Conservation (phyloP, 441 rosid species). For the Arabidopsis lyrata region DNA sequence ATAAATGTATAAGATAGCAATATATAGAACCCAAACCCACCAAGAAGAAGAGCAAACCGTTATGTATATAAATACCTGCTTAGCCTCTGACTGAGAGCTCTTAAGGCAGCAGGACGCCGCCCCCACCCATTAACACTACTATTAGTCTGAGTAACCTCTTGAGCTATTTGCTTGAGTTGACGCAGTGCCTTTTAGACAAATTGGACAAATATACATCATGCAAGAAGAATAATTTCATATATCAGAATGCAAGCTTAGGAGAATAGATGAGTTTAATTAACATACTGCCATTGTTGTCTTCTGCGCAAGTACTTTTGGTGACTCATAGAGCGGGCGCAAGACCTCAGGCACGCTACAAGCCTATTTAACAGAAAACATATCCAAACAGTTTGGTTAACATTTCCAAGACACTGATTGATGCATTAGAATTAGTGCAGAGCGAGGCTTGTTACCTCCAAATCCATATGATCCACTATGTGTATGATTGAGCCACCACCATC, state of each 20-base stretch:
- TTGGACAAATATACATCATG: constrained; percentile 8
- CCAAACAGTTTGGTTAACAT: constrained; percentile 14
- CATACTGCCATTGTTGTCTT: constrained; percentile 95
- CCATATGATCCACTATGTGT: constrained; percentile 95
- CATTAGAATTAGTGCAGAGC: background rate
- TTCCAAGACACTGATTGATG: background rate
- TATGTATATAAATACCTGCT: constrained; percentile 67
- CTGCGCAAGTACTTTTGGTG: constrained; percentile 93
- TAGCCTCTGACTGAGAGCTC: constrained; percentile 91
- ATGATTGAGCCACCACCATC: constrained; percentile 98
- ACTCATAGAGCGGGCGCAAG: constrained; percentile 90
- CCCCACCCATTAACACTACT: constrained; percentile 79
- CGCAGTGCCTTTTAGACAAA: constrained; percentile 69
- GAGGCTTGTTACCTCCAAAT: constrained; percentile 75
- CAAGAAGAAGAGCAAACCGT: background rate
- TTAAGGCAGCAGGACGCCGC: constrained; percentile 88
- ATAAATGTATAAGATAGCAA: constrained; percentile 32
- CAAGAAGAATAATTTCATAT: constrained; percentile 3
- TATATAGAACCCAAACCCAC: constrained; percentile 3
- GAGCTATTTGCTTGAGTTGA: constrained; percentile 91
- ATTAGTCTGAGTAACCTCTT: constrained; percentile 85
- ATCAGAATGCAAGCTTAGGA: background rate
- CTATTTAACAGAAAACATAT: constrained; percentile 50
- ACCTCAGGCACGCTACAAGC: constrained; percentile 99
- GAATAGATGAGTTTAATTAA: constrained; percentile 13